A percentile compares a stretch with the other conserved stretches of the same genome.
Conservation (phyloP, 495 filamentous ascomycete genomes). For the Annulohypoxylon moriforme region DNA sequence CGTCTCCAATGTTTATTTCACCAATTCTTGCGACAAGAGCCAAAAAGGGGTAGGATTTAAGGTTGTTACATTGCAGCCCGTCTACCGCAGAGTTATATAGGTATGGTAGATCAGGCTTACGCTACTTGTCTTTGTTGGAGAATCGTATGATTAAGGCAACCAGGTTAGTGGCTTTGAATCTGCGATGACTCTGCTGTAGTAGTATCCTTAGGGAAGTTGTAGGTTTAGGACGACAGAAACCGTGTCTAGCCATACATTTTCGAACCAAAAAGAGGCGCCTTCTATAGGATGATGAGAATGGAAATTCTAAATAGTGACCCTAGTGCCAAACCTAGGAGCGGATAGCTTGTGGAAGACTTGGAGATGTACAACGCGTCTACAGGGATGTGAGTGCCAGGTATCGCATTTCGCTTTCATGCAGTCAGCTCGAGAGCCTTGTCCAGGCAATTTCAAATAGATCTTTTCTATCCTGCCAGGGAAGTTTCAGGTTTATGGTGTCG, state of each 20-base stretch:
- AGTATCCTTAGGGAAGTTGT: background rate
- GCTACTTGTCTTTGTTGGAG: background rate
- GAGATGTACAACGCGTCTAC: background rate
- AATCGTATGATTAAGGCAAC: constrained; percentile 1
- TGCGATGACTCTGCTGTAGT: background rate
- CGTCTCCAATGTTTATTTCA: background rate
- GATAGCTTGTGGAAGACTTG: background rate
- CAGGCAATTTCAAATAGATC: background rate
- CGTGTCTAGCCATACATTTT: background rate
- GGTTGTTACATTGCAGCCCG: background rate
- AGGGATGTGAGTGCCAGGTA: background rate
- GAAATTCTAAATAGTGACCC: background rate
- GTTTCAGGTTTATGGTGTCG: background rate
- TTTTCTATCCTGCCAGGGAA: background rate
- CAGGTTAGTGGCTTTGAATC: background rate
- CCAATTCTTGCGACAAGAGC: no score
- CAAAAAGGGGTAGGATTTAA: background rate
- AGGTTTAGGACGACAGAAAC: background rate
- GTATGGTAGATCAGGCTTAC: background rate
- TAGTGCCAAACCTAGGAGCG: background rate
- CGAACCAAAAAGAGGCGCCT: background rate
- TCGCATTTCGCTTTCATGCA: background rate
- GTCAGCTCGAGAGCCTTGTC: constrained; percentile 5
- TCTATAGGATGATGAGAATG: background rate
- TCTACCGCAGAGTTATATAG: background rate